These are phyloP conservation scores for Citrus trifoliata DNA, from an alignment of 345 rosid genomes.

Conservation along the genomic window DNA sequence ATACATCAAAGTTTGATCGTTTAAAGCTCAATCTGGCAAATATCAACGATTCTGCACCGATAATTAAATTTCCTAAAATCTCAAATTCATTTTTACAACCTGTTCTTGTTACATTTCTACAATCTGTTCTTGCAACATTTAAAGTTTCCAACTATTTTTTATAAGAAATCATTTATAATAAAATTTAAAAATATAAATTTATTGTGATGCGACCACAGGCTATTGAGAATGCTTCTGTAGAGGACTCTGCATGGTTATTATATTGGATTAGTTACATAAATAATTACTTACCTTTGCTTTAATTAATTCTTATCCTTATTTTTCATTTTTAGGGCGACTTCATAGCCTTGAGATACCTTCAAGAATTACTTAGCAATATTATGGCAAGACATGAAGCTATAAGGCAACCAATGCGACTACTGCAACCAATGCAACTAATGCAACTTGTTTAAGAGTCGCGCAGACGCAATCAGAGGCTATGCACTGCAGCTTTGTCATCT, in stretches of 20 bases:
- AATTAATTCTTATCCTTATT: not conserved
- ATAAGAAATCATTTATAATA: not conserved
- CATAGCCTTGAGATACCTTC: not conserved
- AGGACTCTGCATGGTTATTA: not conserved
- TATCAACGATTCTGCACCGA: not conserved
- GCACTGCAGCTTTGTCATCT: not conserved
- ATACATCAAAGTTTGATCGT: not conserved
- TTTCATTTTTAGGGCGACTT: conserved; percentile 22
- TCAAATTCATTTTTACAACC: not conserved
- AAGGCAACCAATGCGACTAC: not conserved
- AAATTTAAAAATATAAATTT: not conserved
- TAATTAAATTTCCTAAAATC: not conserved
- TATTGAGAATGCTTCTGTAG: not conserved
- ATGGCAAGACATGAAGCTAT: not conserved
- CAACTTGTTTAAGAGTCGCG: not conserved
- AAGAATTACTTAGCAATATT: conserved; percentile 18
- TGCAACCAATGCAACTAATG: not conserved
- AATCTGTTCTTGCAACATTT: not conserved
- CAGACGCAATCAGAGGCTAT: not conserved
- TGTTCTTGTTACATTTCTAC: too few relatives aligned
- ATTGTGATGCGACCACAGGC: not conserved
- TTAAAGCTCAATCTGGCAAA: not conserved
- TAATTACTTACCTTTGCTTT: not conserved
- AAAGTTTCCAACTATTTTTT: not conserved
- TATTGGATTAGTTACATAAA: not conserved